These are phyloP conservation scores for Crithidia brevicula DNA, from an alignment of 208 protist genomes.

Conservation along the genomic window DNA sequence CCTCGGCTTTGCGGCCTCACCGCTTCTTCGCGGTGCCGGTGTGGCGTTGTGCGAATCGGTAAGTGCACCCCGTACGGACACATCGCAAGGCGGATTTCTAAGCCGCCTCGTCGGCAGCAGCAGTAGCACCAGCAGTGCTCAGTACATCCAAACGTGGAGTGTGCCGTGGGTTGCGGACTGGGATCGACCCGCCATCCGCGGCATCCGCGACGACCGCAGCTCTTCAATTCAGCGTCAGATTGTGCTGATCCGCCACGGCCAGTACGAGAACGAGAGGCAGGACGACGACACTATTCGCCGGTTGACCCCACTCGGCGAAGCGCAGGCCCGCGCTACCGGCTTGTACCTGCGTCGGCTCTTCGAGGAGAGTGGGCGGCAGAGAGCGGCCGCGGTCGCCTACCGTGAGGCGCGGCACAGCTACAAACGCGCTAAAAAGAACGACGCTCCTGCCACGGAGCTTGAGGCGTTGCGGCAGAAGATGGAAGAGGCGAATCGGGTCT, in stretches of 20 bases:
- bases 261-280: constrained; percentile 64
- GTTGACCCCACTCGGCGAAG: constrained; percentile 60
- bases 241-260: constrained; percentile 84
- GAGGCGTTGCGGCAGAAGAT: constrained; percentile 15
- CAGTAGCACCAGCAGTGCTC: constrained; percentile 25
- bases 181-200: constrained; percentile 46
- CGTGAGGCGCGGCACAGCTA: constrained; percentile 4
- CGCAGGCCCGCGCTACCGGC: constrained; percentile 67
- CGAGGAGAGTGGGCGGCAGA: constrained; percentile 11
- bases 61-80: constrained; percentile 8
- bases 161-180: constrained; percentile 70
- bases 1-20: constrained; percentile 34
- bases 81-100: constrained; percentile 36
- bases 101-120: constrained; percentile 34
- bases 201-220: constrained; percentile 15
- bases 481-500: constrained; percentile 7
- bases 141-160: constrained; percentile 66
- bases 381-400: constrained; percentile 6
- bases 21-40: constrained; percentile 25
- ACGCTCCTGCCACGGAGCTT: constrained; percentile 13
- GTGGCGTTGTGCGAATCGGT: constrained; percentile 33
- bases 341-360: constrained; percentile 55
- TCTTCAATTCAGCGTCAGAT: constrained; percentile 51
- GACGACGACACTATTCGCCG: constrained; percentile 44
- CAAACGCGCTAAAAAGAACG: constrained; percentile 17